These are phyloP conservation scores for Leishmania turanica DNA, from an alignment of 208 protist species.

Conservation along the genomic window DNA sequence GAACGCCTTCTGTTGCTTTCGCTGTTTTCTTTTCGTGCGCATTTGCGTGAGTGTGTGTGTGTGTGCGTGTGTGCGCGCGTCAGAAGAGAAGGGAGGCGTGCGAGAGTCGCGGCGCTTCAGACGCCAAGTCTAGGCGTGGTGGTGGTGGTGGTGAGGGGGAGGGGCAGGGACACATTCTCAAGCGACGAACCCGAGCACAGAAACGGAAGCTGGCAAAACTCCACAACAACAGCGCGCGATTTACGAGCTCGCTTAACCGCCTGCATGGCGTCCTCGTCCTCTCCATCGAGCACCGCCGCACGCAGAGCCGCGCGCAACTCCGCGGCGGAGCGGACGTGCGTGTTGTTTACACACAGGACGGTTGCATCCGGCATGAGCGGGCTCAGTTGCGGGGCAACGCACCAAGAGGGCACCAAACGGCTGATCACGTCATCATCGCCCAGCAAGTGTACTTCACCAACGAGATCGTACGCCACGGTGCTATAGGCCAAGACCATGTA, in stretches of 20 bases:
- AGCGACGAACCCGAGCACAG: not conserved
- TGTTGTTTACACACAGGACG: constrained; percentile 42
- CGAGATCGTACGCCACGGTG: constrained; percentile 29
- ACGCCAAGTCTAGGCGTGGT: not conserved
- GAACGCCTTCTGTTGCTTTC: too few relatives aligned
- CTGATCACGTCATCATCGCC: constrained; percentile 23
- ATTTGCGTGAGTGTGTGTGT: not conserved
- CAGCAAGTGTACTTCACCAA: constrained; percentile 35
- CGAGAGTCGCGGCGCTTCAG: not conserved
- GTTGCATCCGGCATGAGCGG: constrained; percentile 21
- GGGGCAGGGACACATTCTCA: too few relatives aligned
- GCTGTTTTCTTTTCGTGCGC: not conserved
- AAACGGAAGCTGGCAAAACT: constrained; percentile 22
- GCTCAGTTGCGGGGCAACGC: constrained; percentile 26
- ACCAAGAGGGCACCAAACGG: constrained; percentile 30
- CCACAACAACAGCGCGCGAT: constrained; percentile 4
- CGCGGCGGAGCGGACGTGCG: constrained; percentile 19
- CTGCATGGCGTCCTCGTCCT: not conserved
- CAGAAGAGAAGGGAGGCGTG: not conserved
- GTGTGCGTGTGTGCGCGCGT: not conserved
- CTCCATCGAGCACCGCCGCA: not conserved
- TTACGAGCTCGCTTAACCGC: constrained; percentile 19
- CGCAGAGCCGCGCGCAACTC: constrained; percentile 38
- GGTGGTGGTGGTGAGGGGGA: not conserved
- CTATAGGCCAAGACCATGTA: constrained; percentile 33